Evolutionary conservation across 177 flowering plant genomes (phyloP).

Genomic region (Telopea speciosissima): DNA sequence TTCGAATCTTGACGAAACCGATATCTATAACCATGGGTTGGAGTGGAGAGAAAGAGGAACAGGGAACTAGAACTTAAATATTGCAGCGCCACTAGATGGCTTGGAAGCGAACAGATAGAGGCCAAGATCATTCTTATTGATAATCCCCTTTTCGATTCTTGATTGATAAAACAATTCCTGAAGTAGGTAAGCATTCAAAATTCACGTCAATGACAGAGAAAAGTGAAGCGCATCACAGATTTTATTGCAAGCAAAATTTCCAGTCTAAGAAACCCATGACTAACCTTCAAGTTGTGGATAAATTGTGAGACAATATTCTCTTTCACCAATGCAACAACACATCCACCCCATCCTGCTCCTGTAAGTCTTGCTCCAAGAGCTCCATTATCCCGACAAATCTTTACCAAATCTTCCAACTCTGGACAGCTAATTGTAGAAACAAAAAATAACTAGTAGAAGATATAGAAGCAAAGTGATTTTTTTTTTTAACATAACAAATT

Average conservation of each 20-base stretch:
- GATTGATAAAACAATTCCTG: conserved; percentile 70
- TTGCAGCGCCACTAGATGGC: conserved; percentile 95
- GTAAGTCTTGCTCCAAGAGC: conserved; percentile 97
- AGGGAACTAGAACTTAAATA: conserved; percentile 50
- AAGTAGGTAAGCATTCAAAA: conserved; percentile 2
- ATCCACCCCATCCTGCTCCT: conserved; percentile 99
- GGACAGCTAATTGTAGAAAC: conserved; percentile 51
- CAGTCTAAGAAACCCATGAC: neutral
- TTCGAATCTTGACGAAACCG: too few relatives aligned
- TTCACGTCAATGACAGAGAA: neutral
- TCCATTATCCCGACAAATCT: conserved; percentile 59
- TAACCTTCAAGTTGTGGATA: conserved; percentile 75
- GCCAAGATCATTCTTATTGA: conserved; percentile 57
- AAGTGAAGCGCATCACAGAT: neutral
- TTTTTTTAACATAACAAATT: too few relatives aligned
- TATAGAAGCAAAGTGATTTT: too few relatives aligned
- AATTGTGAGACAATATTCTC: conserved; percentile 47
- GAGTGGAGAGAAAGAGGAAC: neutral
- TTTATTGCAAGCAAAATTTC: neutral
- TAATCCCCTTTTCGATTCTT: conserved; percentile 65
- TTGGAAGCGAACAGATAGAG: conserved; percentile 85
- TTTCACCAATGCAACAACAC: conserved; percentile 82
- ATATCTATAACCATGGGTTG: too few relatives aligned
- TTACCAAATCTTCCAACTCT: conserved; percentile 94
- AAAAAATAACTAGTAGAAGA: neutral